These are phyloP conservation scores for Zizania latifolia DNA, from an alignment of 176 grass and related monocot species.

Conservation along the genomic window DNA sequence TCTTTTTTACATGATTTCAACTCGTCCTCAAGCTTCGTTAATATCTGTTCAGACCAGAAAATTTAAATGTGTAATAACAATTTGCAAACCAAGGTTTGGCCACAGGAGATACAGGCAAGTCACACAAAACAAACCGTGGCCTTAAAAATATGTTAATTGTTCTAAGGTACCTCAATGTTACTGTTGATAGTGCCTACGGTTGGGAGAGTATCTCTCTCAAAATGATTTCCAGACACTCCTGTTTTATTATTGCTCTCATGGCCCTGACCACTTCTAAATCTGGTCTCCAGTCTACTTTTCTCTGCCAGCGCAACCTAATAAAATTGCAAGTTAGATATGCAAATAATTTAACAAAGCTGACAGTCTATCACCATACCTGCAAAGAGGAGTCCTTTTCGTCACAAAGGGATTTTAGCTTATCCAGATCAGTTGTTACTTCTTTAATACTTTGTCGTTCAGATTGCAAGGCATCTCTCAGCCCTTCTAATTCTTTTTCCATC, in stretches of 20 bases:
- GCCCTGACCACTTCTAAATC: slow-evolving; percentile 35
- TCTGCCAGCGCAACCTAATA: slow-evolving; percentile 65
- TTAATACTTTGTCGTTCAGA: slow-evolving; percentile 62
- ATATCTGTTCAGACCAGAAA: slow-evolving; percentile 45
- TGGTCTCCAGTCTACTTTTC: slow-evolving; percentile 74
- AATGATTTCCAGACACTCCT: slow-evolving; percentile 10
- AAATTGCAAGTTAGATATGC: slow-evolving; percentile 29
- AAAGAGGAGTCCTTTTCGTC: slow-evolving; percentile 80
- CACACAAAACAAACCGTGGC: not conserved
- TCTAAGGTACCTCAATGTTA: slow-evolving; percentile 38
- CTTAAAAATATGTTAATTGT: not conserved
- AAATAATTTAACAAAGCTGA: slow-evolving; percentile 15
- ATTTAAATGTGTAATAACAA: slow-evolving; percentile 9
- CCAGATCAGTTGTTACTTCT: slow-evolving; percentile 62
- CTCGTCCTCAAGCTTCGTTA: slow-evolving; percentile 79
- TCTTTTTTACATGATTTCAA: slow-evolving; percentile 68
- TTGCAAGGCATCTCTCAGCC: slow-evolving; percentile 62
- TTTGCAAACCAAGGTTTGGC: slow-evolving; percentile 5
- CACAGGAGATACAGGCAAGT: not conserved
- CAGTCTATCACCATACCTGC: slow-evolving; percentile 46
- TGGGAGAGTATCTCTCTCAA: slow-evolving; percentile 31
- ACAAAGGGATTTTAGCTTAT: slow-evolving; percentile 66
- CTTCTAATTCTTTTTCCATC: slow-evolving; percentile 72
- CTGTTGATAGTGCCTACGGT: slow-evolving; percentile 31
- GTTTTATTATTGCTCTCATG: slow-evolving; percentile 28